Conservation (phyloP, 2,329 filamentous ascomycete genomes). For the Botrytis cinerea region DNA sequence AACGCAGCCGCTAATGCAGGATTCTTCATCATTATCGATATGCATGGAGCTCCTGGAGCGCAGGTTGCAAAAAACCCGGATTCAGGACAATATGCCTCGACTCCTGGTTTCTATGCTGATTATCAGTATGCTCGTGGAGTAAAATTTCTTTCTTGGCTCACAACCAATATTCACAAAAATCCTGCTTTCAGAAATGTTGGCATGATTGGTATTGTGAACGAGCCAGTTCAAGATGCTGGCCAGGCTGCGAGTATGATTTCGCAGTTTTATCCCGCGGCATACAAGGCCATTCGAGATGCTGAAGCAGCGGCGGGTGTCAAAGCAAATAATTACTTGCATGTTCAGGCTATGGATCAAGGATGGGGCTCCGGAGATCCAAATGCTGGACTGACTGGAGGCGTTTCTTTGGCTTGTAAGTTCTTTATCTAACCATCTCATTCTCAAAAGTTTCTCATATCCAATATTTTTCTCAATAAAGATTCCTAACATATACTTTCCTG, state of each 20-base stretch:
- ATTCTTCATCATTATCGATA: slow-evolving; percentile 53
- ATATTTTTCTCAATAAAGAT: neutral
- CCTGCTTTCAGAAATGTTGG: slow-evolving; percentile 56
- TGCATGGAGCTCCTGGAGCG: slow-evolving; percentile 51
- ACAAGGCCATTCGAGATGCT: slow-evolving; percentile 51
- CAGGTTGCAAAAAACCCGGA: slow-evolving; percentile 47
- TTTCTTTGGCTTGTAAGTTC: slow-evolving; percentile 48
- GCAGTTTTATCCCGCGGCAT: slow-evolving; percentile 52
- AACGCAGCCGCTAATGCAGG: slow-evolving; percentile 47
- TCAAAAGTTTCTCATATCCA: neutral
- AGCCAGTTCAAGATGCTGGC: slow-evolving; percentile 46
- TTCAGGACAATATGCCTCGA: slow-evolving; percentile 39
- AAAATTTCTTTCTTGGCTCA: slow-evolving; percentile 58
- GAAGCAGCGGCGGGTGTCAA: slow-evolving; percentile 50
- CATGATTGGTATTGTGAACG: slow-evolving; percentile 61
- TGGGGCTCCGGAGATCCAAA: slow-evolving; percentile 60
- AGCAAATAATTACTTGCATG: slow-evolving; percentile 51
- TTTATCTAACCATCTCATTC: slow-evolving; percentile 40
- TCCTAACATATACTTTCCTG: slow-evolving; percentile 2
- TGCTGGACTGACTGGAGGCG: slow-evolving; percentile 46
- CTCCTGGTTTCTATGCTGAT: slow-evolving; percentile 56
- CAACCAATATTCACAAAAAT: slow-evolving; percentile 50
- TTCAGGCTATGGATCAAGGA: slow-evolving; percentile 54
- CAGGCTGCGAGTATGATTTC: slow-evolving; percentile 44
- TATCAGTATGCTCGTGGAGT: slow-evolving; percentile 57